A percentile compares a stretch with the other conserved stretches of the same genome.
These are phyloP conservation scores for Colletotrichum noveboracense DNA, from an alignment of 2,329 filamentous ascomycete species.

Conservation along the genomic window DNA sequence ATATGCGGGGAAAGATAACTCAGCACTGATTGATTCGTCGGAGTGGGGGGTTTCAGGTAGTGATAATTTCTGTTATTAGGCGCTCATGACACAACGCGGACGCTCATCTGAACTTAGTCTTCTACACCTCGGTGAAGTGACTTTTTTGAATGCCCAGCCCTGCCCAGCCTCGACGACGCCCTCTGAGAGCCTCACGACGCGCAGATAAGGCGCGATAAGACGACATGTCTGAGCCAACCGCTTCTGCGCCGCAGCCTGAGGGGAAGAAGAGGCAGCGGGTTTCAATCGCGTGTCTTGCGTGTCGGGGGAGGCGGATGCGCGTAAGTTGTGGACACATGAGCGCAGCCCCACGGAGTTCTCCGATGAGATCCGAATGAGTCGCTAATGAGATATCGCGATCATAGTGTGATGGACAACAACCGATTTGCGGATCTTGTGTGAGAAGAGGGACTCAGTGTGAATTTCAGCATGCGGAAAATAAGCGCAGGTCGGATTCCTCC, in stretches of 20 bases:
- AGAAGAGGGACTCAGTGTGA: slow-evolving; percentile 11
- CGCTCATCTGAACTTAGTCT: background rate
- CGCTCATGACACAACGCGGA: background rate
- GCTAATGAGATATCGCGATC: background rate
- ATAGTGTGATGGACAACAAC: slow-evolving; percentile 20
- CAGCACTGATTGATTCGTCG: background rate
- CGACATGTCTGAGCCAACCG: background rate
- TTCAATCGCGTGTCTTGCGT: slow-evolving; percentile 22
- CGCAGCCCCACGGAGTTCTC: background rate
- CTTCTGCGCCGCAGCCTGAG: background rate
- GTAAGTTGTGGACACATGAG: background rate
- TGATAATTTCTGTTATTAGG: background rate
- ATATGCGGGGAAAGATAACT: background rate
- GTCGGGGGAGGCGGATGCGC: slow-evolving; percentile 19
- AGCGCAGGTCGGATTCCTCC: slow-evolving; percentile 7
- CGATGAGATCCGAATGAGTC: background rate
- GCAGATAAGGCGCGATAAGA: background rate
- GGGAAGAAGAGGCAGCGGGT: slow-evolving; percentile 20
- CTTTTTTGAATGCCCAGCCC: background rate
- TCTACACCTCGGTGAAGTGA: background rate
- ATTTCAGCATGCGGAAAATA: slow-evolving; percentile 17
- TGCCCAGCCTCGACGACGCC: background rate
- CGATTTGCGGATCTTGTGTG: slow-evolving; percentile 15
- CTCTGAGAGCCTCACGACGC: background rate
- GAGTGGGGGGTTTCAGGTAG: background rate